phyloP scores from a whole-genome alignment of 176 grass and related monocot genomes.

The Oryza australiensis region DNA sequence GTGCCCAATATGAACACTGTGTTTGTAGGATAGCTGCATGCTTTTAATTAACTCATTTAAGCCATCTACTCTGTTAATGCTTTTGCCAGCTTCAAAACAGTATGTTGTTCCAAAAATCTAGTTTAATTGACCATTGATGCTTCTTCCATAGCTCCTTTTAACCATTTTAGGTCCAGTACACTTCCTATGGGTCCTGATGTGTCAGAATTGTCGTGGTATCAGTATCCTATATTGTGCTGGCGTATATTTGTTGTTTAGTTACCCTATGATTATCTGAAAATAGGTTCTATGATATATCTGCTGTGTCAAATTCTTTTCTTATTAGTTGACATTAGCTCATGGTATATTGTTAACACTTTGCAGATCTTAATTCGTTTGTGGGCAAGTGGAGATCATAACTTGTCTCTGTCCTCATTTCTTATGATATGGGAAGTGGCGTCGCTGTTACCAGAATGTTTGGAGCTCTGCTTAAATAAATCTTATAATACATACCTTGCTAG shows the following conservation, averaged over 20 bases:
- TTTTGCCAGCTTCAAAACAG: not conserved
- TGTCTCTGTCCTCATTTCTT: conserved; percentile 71
- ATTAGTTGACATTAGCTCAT: conserved; percentile 15
- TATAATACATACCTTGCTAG: conserved; percentile 74
- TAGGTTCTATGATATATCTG: conserved; percentile 8
- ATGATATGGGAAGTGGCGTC: conserved; percentile 68
- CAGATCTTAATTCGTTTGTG: conserved; percentile 86
- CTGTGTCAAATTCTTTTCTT: not conserved
- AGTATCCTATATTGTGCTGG: not conserved
- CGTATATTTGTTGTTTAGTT: not conserved
- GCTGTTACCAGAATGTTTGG: conserved; percentile 64
- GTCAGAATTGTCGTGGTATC: not conserved
- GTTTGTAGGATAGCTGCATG: not conserved
- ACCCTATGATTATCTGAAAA: not conserved
- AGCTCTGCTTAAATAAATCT: conserved; percentile 65
- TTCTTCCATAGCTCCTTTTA: not conserved
- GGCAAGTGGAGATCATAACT: conserved; percentile 71
- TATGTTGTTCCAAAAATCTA: conserved; percentile 24
- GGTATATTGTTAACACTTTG: conserved; percentile 16
- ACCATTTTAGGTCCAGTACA: conserved; percentile 21
- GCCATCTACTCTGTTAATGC: not conserved
- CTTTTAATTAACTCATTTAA: not conserved
- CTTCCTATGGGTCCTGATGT: conserved; percentile 13
- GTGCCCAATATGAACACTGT: not conserved
- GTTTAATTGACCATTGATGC: not conserved